Conservation (phyloP, 768 basidiomycete species). For the Boletus reticuloceps region DNA sequence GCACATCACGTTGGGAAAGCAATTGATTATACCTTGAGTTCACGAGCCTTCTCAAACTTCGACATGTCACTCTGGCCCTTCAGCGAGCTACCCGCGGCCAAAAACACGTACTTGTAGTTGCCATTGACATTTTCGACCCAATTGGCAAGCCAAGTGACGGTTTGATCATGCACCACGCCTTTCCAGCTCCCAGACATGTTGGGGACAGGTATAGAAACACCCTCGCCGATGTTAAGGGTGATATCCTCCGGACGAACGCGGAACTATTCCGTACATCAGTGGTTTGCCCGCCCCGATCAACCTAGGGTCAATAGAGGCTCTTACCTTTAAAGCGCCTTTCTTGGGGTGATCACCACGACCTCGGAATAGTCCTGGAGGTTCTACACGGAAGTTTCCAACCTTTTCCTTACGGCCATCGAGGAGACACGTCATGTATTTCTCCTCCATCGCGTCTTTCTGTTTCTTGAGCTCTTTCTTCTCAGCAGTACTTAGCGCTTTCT, state of each 20-base stretch:
- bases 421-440: constrained; percentile 79
- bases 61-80: constrained; percentile 98
- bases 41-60: constrained; percentile 97
- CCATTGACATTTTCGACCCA: constrained; percentile 99
- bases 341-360: constrained; percentile 98
- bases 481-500: constrained; percentile 78
- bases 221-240: constrained; percentile 88
- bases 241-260: constrained; percentile 95
- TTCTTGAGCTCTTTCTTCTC: constrained; percentile 94
- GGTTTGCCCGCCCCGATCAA: neutral
- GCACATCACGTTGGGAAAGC: neutral
- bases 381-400: constrained; percentile 95
- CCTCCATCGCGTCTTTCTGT: constrained; percentile 78
- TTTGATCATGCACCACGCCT: constrained; percentile 83
- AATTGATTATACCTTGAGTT: constrained; percentile 69
- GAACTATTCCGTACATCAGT: constrained; percentile 43
- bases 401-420: constrained; percentile 98
- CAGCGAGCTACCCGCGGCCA: constrained; percentile 94
- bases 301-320: constrained; percentile 9
- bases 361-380: constrained; percentile 97
- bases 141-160: constrained; percentile 97
- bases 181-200: constrained; percentile 95
- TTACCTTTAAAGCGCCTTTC: constrained; percentile 92
- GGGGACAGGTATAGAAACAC: constrained; percentile 72
- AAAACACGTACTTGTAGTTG: constrained; percentile 95